These are phyloP conservation scores for Penicillium bialowiezense DNA, from an alignment of 495 filamentous ascomycete species.

Conservation along the genomic window DNA sequence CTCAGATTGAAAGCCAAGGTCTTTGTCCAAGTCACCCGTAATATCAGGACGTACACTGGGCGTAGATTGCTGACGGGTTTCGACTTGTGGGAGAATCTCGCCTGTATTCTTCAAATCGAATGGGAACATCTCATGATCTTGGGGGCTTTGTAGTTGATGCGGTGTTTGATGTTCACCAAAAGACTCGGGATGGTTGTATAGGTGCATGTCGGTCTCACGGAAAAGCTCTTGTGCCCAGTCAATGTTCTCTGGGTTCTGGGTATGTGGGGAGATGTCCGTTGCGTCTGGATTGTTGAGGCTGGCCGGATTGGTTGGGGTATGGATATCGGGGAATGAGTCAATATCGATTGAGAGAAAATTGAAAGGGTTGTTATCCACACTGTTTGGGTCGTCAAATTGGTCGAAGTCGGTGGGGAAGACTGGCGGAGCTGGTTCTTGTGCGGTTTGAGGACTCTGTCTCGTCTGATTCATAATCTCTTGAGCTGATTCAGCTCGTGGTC, in stretches of 20 bases:
- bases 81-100: neutral
- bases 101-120: conserved; percentile 21
- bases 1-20: conserved; percentile 28
- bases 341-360: conserved; percentile 26
- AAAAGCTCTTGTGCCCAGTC: conserved; percentile 40
- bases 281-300: neutral
- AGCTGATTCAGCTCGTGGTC: neutral
- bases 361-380: conserved; percentile 17
- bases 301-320: neutral
- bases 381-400: conserved; percentile 17
- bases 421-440: conserved; percentile 15
- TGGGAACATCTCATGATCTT: conserved; percentile 26
- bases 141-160: neutral
- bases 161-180: conserved; percentile 4
- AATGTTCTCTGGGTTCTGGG: conserved; percentile 19
- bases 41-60: conserved; percentile 23
- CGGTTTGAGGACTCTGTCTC: conserved; percentile 1
- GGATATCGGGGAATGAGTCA: conserved; percentile 23
- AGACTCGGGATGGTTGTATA: neutral
- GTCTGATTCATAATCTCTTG: neutral
- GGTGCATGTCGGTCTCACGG: conserved; percentile 17
- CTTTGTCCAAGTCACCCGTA: conserved; percentile 43
- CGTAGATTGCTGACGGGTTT: conserved; percentile 8
- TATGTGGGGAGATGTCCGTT: conserved; percentile 10
- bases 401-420: conserved; percentile 29